A percentile compares a stretch with the other conserved stretches of the same genome.
These are phyloP conservation scores for Exophiala xenobiotica DNA, from an alignment of 2,329 filamentous ascomycete species.

Conservation along the genomic window DNA sequence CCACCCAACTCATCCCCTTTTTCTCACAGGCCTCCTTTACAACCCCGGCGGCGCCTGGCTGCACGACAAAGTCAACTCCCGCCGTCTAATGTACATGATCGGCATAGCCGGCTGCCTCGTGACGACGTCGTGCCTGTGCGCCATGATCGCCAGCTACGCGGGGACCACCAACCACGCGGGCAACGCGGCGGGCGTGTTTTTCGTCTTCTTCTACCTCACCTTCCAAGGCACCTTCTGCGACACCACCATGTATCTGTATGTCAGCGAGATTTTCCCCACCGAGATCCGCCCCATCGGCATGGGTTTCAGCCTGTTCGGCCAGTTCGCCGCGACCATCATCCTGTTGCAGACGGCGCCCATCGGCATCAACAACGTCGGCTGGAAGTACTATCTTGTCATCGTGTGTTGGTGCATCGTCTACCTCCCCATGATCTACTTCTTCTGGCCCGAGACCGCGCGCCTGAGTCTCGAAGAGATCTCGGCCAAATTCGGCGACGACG, in stretches of 20 bases:
- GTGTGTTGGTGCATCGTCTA: slow-evolving; percentile 41
- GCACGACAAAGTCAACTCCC: slow-evolving; percentile 42
- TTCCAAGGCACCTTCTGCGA: slow-evolving; percentile 51
- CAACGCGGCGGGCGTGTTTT: slow-evolving; percentile 40
- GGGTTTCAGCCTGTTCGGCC: slow-evolving; percentile 53
- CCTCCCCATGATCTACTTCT: slow-evolving; percentile 39
- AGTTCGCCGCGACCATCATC: slow-evolving; percentile 51
- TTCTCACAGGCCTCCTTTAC: slow-evolving; percentile 34
- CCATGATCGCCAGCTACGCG: slow-evolving; percentile 37
- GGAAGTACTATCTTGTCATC: slow-evolving; percentile 47
- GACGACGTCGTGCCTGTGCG: slow-evolving; percentile 40
- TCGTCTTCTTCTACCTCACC: slow-evolving; percentile 47
- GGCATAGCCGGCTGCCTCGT: slow-evolving; percentile 42
- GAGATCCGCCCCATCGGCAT: slow-evolving; percentile 54
- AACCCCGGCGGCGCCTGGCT: slow-evolving; percentile 44
- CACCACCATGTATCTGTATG: slow-evolving; percentile 50
- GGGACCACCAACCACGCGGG: slow-evolving; percentile 37
- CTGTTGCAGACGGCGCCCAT: slow-evolving; percentile 48
- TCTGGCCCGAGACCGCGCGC: slow-evolving; percentile 38
- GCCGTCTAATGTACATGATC: slow-evolving; percentile 44
- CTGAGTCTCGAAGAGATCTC: slow-evolving; percentile 49
- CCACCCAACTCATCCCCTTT: not conserved
- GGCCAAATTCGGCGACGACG: slow-evolving; percentile 51
- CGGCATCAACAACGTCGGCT: slow-evolving; percentile 48
- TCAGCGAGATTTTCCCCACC: slow-evolving; percentile 48